phyloP scores from a whole-genome alignment of 2,329 filamentous ascomycete genomes.

The Verticillium zaregamsianum region DNA sequence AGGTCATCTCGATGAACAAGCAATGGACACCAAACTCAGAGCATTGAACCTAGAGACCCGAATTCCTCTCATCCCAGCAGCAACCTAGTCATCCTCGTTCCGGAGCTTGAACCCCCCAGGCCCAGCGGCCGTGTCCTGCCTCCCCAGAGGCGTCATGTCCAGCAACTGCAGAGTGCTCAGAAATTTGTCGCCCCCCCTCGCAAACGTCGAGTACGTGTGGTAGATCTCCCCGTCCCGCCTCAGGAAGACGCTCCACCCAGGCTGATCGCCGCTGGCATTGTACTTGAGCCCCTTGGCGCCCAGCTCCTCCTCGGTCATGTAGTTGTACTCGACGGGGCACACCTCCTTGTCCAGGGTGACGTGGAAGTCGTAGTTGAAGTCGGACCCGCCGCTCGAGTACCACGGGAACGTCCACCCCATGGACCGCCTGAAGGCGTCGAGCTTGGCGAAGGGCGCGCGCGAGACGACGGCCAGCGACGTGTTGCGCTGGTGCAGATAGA shows the following conservation, averaged over 20 bases:
- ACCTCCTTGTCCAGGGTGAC: constrained; percentile 25
- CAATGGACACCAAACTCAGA: too few species aligned
- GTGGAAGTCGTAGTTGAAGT: constrained; percentile 37
- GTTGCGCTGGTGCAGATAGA: constrained; percentile 30
- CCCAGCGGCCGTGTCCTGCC: constrained; percentile 19
- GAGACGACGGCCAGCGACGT: constrained; percentile 34
- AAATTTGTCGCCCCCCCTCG: constrained; percentile 25
- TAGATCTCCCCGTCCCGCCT: constrained; percentile 25
- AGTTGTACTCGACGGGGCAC: constrained; percentile 19
- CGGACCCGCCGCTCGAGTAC: constrained; percentile 28
- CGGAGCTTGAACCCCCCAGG: constrained; percentile 9
- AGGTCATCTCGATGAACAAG: too few species aligned
- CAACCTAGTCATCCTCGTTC: too few species aligned
- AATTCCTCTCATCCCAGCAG: too few species aligned
- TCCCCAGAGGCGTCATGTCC: constrained; percentile 29
- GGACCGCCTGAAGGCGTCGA: constrained; percentile 28
- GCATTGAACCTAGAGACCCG: too few species aligned
- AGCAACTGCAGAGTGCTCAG: constrained; percentile 24
- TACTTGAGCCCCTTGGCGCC: constrained; percentile 18
- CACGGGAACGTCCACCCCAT: constrained; percentile 38
- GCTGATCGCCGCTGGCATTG: constrained; percentile 24
- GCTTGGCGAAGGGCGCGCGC: constrained; percentile 29
- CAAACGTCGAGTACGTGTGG: constrained; percentile 32
- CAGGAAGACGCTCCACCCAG: constrained; percentile 32
- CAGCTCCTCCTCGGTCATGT: constrained; percentile 18